phyloP scores from a whole-genome alignment of 345 rosid genomes.

The Jatropha curcas region DNA sequence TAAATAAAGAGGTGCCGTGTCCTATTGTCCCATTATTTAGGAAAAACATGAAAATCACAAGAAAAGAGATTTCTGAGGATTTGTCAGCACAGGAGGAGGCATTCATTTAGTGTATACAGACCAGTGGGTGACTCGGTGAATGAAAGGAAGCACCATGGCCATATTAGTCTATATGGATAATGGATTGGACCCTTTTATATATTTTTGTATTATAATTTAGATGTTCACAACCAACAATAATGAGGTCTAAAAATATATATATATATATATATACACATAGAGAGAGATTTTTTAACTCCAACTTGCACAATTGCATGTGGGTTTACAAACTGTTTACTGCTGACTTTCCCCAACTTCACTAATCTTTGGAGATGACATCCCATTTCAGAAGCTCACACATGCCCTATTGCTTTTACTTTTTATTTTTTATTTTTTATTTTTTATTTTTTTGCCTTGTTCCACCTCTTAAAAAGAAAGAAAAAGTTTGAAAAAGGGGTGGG shows the following conservation, averaged over 20 bases:
- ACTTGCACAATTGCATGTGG: neutral
- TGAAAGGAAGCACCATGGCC: constrained; percentile 19
- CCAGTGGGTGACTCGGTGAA: constrained; percentile 18
- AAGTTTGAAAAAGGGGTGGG: neutral
- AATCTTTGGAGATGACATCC: constrained; percentile 4
- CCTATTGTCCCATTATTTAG: neutral
- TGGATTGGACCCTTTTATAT: constrained; percentile 7
- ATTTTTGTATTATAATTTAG: neutral
- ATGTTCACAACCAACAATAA: neutral
- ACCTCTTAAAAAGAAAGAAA: neutral
- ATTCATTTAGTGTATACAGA: constrained; percentile 20
- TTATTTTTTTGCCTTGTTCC: neutral
- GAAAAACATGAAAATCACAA: neutral
- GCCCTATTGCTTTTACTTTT: neutral
- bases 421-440: too few relatives aligned
- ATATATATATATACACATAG: neutral
- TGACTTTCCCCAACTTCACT: neutral
- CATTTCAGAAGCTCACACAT: neutral
- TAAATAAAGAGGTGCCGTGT: neutral
- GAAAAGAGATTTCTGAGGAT: constrained; percentile 21
- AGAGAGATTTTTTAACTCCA: neutral
- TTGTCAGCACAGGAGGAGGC: constrained; percentile 28
- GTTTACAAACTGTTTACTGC: neutral
- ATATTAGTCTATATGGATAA: neutral
- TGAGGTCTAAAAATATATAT: neutral